Base-by-base conservation (phyloP, 352 stramenopile genomes). In the Thalassiosira pacifica region DNA sequence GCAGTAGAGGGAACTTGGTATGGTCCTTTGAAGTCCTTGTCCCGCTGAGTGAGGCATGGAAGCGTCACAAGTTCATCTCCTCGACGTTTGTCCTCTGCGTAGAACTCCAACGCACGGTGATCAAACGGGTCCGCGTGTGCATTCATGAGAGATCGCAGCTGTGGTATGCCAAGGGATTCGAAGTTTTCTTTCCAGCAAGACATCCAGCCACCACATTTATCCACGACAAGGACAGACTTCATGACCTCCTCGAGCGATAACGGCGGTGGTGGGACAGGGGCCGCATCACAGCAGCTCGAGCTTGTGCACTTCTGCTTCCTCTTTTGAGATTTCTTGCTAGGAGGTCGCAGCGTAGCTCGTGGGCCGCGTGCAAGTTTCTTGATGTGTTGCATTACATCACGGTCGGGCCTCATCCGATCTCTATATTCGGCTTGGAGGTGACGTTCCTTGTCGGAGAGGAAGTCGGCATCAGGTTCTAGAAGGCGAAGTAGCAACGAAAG, bases 41-140 rank as follows among this genome's bases (percentile, higher is more conserved):
- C 48, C 8, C 61, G 26, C 52, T 79, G 67, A 4, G 10, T 48
- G 2, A 84, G 60, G 29, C 9, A 55, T 0, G 11, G 29, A 6
- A 75, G 66, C 24, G 66, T 75, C 2, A 75, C n/a, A 45, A 75
- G 66, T 61, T 79, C 76, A 27, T 64, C 26, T 22, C 66, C 60
- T 13, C 76, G 42, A 8, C 61, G 32, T 16, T 68, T 67, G 4
- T 29, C 22, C 48, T 84, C 76, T 0, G 76, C 76, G 66, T 79
- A 84, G 6, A 57, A 61, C 40, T 84, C 76, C 19, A 84, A 48
- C 10, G 59, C 48, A 18, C 76, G 76, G 63, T 84, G 76, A 68
- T 84, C 76, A 24, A 67, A 84, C 0, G 76, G 76, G 66, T 79
- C 67, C 22, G 60, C 45, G 68, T 84, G 76, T 24, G 76, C 76